Evolutionary conservation across 768 basidiomycete genomes (phyloP).

Genomic region (Trametes elegans): DNA sequence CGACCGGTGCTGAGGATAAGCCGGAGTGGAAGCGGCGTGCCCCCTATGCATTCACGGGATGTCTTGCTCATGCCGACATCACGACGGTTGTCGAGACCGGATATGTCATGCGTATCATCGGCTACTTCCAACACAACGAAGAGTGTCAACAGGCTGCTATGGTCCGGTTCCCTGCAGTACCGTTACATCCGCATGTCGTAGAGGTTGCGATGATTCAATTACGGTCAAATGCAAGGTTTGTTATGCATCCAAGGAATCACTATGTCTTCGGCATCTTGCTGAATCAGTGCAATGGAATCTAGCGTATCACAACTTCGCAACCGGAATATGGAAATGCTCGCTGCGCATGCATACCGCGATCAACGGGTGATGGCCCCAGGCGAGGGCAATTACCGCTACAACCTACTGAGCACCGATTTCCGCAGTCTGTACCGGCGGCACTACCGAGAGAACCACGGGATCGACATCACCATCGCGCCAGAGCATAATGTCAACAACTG

Average conservation of each 20-base stretch:
- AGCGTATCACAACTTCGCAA: slow-evolving; percentile 5
- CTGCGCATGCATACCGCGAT: not conserved
- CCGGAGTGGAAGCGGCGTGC: not conserved
- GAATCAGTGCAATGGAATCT: too few relatives aligned
- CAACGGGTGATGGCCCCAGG: not conserved
- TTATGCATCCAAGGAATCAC: not conserved
- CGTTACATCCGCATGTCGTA: slow-evolving; percentile 34
- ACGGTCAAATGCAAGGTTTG: not conserved
- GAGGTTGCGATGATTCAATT: slow-evolving; percentile 21
- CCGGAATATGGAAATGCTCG: not conserved
- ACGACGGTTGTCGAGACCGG: slow-evolving; percentile 16
- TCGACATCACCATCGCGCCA: slow-evolving; percentile 6
- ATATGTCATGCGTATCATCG: slow-evolving; percentile 25
- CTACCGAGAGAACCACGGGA: slow-evolving; percentile 19
- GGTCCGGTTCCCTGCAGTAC: slow-evolving; percentile 26
- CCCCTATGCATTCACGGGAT: slow-evolving; percentile 24
- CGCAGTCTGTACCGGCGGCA: slow-evolving; percentile 24
- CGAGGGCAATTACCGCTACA: slow-evolving; percentile 21
- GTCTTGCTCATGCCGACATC: slow-evolving; percentile 37
- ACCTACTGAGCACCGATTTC: slow-evolving; percentile 21
- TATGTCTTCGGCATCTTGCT: not conserved
- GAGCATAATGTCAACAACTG: slow-evolving; percentile 26
- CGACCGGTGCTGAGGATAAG: not conserved
- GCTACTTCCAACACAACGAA: slow-evolving; percentile 30
- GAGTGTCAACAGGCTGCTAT: slow-evolving; percentile 24